Percentiles rank a stretch among this genome's conserved stretches.
phyloP scores from a whole-genome alignment of 2,329 filamentous ascomycete genomes.

The Colletotrichum endophyticum region DNA sequence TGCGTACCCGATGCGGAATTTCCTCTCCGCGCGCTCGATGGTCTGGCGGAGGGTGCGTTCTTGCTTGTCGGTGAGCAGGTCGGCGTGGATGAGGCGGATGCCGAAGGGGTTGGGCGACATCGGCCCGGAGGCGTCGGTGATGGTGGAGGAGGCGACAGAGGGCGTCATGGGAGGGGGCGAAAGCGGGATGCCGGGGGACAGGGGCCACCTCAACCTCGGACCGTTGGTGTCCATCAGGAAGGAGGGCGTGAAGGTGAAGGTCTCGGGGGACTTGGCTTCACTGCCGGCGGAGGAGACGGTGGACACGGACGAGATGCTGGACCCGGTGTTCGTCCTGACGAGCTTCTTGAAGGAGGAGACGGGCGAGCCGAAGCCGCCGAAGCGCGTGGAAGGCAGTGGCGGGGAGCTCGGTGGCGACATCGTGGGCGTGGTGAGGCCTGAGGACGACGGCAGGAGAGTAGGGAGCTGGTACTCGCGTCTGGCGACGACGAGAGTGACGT shows the following conservation, averaged over 20 bases:
- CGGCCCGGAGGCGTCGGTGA: conserved; percentile 32
- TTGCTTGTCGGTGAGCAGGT: conserved; percentile 48
- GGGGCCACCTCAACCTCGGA: conserved; percentile 32
- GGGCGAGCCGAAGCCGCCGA: conserved; percentile 27
- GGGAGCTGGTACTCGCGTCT: conserved; percentile 62
- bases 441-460: conserved; percentile 29
- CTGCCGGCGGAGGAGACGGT: conserved; percentile 21
- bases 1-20: conserved; percentile 31
- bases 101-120: conserved; percentile 46
- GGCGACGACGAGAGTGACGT: conserved; percentile 63
- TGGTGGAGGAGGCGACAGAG: conserved; percentile 45
- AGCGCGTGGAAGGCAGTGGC: conserved; percentile 26
- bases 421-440: conserved; percentile 30
- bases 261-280: conserved; percentile 28
- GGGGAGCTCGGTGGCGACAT: conserved; percentile 29
- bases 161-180: conserved; percentile 53
- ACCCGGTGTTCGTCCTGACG: conserved; percentile 41
- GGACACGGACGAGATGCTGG: conserved; percentile 25
- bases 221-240: conserved; percentile 31
- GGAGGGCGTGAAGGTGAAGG: conserved; percentile 37
- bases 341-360: conserved; percentile 42
- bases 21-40: conserved; percentile 58
- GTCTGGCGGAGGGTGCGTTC: conserved; percentile 52
- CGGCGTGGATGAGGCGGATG: conserved; percentile 55
- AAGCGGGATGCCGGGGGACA: conserved; percentile 43